These are phyloP conservation scores for Corynascus novoguineensis DNA, from an alignment of 495 filamentous ascomycete genomes.

Conservation along the genomic window DNA sequence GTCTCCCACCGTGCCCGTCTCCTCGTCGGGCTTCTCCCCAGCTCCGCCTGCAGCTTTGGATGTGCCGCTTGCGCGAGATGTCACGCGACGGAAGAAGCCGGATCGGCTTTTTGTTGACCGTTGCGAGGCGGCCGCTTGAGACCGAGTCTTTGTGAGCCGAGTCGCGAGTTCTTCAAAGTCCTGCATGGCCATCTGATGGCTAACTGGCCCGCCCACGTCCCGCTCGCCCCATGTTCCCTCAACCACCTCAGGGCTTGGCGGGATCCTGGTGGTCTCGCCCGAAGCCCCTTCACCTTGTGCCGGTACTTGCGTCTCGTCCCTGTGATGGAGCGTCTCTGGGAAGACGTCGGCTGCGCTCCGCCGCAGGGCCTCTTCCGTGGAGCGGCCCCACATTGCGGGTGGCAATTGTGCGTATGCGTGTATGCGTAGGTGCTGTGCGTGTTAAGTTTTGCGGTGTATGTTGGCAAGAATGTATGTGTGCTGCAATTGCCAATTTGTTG, in stretches of 20 bases:
- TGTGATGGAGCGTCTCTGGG: conserved; percentile 25
- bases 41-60: conserved; percentile 4
- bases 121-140: conserved; percentile 16
- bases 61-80: conserved; percentile 16
- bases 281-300: background rate
- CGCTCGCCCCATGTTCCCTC: conserved; percentile 74
- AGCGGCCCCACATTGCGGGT: conserved; percentile 13
- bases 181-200: conserved; percentile 59
- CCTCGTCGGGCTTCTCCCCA: background rate
- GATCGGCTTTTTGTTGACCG: conserved; percentile 12
- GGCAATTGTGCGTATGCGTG: background rate
- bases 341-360: conserved; percentile 15
- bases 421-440: too few relatives aligned
- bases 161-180: conserved; percentile 65
- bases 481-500: background rate
- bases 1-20: background rate
- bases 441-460: too few relatives aligned
- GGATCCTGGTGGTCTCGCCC: conserved; percentile 15
- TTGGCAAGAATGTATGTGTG: too few relatives aligned
- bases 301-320: conserved; percentile 15
- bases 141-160: conserved; percentile 8
- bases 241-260: conserved; percentile 27
- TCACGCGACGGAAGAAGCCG: conserved; percentile 21
- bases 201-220: conserved; percentile 58
- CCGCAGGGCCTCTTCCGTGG: conserved; percentile 21